Percentiles rank a stretch among this genome's conserved stretches.
phyloP scores from a whole-genome alignment of 2,329 filamentous ascomycete species.

The Penicillium olsonii region DNA sequence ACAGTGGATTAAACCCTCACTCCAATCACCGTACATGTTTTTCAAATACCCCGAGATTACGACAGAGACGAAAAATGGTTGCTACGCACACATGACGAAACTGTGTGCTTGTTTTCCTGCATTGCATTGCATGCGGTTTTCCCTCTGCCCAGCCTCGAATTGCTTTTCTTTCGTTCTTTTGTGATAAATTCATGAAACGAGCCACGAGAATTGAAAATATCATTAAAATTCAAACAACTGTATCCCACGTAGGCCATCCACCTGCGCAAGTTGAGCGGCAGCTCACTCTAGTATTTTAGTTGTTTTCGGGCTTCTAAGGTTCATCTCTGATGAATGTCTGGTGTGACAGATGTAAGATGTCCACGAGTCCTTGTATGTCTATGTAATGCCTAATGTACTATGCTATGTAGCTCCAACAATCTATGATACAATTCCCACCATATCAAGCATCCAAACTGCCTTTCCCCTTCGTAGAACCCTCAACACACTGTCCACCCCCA shows the following conservation, averaged over 20 bases:
- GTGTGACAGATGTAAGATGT: not conserved
- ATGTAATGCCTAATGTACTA: not conserved
- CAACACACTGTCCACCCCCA: slow-evolving; percentile 20
- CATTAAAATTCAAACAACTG: not conserved
- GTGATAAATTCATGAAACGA: slow-evolving; percentile 38
- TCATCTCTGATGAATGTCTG: slow-evolving; percentile 9
- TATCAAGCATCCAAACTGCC: slow-evolving; percentile 22
- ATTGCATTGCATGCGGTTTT: slow-evolving; percentile 28
- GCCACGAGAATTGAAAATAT: slow-evolving; percentile 36
- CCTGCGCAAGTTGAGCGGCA: not conserved
- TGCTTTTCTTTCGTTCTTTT: slow-evolving; percentile 30
- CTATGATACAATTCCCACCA: not conserved
- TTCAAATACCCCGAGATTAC: slow-evolving; percentile 22
- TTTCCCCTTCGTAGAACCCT: slow-evolving; percentile 24
- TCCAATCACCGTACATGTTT: slow-evolving; percentile 20
- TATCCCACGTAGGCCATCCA: not conserved
- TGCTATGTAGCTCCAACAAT: not conserved
- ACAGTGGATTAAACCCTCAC: slow-evolving; percentile 13
- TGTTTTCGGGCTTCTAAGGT: no score
- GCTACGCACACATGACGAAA: slow-evolving; percentile 29
- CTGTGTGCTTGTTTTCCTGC: slow-evolving; percentile 28
- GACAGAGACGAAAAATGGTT: slow-evolving; percentile 32
- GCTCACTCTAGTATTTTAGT: no score
- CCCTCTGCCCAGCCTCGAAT: slow-evolving; percentile 31
- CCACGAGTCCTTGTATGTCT: not conserved